phyloP scores from a whole-genome alignment of 257 asterid species.

The Solanum stenotomum region DNA sequence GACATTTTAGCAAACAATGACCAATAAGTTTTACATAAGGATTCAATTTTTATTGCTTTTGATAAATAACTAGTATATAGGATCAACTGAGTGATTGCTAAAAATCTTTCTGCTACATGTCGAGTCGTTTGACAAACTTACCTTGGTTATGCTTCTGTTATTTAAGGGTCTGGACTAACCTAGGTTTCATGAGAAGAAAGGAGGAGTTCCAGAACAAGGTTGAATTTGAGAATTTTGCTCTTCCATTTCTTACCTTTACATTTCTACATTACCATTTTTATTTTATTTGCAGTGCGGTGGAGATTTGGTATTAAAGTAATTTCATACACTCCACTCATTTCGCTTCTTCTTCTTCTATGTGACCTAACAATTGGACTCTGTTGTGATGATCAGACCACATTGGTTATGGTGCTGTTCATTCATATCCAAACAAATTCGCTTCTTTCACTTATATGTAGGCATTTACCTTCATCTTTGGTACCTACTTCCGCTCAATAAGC shows the following conservation, averaged over 20 bases:
- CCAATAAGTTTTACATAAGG: background rate
- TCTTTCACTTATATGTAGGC: background rate
- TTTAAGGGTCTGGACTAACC: background rate
- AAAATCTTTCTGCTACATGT: background rate
- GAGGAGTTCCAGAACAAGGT: background rate
- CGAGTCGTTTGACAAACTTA: background rate
- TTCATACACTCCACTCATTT: background rate
- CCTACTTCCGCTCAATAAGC: background rate
- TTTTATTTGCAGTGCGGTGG: background rate
- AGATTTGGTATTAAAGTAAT: background rate
- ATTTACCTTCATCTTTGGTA: background rate
- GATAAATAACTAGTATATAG: background rate
- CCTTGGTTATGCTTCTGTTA: background rate
- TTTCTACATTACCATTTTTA: background rate
- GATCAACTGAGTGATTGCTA: background rate
- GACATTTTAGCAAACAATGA: background rate
- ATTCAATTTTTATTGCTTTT: background rate
- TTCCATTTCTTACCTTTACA: background rate
- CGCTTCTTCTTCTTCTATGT: background rate
- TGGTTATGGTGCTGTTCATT: background rate
- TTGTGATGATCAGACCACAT: background rate
- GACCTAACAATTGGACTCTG: background rate
- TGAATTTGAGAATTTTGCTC: background rate
- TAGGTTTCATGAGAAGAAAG: background rate
- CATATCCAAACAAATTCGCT: background rate